Percentiles rank a stretch among this genome's conserved stretches.
Evolutionary conservation across 108 stramenopile species (phyloP).

Genomic region (Pseudonitzschia pungens): DNA sequence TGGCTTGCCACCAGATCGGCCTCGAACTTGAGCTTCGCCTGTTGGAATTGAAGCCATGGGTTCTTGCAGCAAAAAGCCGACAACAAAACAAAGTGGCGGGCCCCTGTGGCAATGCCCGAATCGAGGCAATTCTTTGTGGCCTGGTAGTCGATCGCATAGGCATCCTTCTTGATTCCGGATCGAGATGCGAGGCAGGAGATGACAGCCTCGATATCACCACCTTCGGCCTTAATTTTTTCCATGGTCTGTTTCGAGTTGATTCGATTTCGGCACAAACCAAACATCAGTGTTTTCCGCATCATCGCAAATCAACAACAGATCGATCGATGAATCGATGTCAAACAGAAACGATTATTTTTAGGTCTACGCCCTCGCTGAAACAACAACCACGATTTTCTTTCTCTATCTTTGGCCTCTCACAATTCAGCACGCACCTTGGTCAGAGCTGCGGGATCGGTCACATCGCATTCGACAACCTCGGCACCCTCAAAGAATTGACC

Average conservation of each 20-base stretch:
- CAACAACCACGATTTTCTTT: neutral
- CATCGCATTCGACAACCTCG: slow-evolving; percentile 66
- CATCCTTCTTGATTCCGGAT: slow-evolving; percentile 92
- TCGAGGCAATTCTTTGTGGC: slow-evolving; percentile 92
- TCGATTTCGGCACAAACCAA: neutral
- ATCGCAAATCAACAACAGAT: neutral
- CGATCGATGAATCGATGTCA: neutral
- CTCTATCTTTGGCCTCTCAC: neutral
- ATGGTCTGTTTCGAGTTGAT: slow-evolving; percentile 1
- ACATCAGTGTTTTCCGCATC: neutral
- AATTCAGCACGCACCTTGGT: slow-evolving; percentile 35
- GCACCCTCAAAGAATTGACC: slow-evolving; percentile 52
- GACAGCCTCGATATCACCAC: slow-evolving; percentile 49
- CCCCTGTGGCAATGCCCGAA: slow-evolving; percentile 61
- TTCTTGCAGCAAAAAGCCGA: slow-evolving; percentile 94
- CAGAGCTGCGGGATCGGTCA: slow-evolving; percentile 50
- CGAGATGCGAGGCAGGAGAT: slow-evolving; percentile 90
- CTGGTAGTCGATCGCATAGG: slow-evolving; percentile 92
- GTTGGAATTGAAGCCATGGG: slow-evolving; percentile 94
- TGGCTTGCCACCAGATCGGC: slow-evolving; percentile 62
- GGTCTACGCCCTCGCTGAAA: neutral
- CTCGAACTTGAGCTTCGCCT: slow-evolving; percentile 96
- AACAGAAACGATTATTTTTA: neutral
- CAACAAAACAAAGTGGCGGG: slow-evolving; percentile 90
- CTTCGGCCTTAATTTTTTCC: neutral